Percentiles rank a stretch among this genome's conserved stretches.
phyloP scores from a whole-genome alignment of 495 filamentous ascomycete species.

The Sordaria brevicollis region DNA sequence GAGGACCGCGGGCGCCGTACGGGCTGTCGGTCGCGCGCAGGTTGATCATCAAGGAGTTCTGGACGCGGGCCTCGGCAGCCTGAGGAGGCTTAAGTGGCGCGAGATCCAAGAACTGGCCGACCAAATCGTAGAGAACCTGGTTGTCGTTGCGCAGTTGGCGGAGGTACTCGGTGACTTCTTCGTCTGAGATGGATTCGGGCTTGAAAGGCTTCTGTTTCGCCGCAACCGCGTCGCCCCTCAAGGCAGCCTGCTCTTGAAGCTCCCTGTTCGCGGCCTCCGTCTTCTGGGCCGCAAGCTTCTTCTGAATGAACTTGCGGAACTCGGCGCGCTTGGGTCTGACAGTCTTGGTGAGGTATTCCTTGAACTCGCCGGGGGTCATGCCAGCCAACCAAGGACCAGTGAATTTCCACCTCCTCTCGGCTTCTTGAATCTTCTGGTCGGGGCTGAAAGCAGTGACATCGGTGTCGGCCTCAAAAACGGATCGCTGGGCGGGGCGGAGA shows the following conservation, averaged over 20 bases:
- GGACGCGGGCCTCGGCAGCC: background rate
- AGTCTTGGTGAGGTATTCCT: conserved; percentile 48
- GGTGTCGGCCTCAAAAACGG: conserved; percentile 50
- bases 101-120: conserved; percentile 47
- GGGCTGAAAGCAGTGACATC: conserved; percentile 37
- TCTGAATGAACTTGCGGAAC: conserved; percentile 51
- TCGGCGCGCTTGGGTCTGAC: conserved; percentile 50
- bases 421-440: conserved; percentile 14
- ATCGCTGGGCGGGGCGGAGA: conserved; percentile 8
- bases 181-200: conserved; percentile 41
- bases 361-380: conserved; percentile 63
- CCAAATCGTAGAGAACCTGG: conserved; percentile 33
- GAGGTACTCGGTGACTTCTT: conserved; percentile 50
- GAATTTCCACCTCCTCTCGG: conserved; percentile 57
- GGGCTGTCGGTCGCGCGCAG: conserved; percentile 19
- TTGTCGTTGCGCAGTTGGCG: conserved; percentile 46
- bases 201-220: conserved; percentile 16
- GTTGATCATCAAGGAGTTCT: conserved; percentile 2
- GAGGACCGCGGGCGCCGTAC: conserved; percentile 55
- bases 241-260: conserved; percentile 28
- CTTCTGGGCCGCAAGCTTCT: conserved; percentile 32
- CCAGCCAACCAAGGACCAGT: conserved; percentile 74
- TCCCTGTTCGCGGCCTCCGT: conserved; percentile 23
- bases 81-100: conserved; percentile 24
- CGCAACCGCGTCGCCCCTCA: conserved; percentile 32